Base-by-base conservation (phyloP, 768 basidiomycete species). In the Xerocomus potaroensis region DNA sequence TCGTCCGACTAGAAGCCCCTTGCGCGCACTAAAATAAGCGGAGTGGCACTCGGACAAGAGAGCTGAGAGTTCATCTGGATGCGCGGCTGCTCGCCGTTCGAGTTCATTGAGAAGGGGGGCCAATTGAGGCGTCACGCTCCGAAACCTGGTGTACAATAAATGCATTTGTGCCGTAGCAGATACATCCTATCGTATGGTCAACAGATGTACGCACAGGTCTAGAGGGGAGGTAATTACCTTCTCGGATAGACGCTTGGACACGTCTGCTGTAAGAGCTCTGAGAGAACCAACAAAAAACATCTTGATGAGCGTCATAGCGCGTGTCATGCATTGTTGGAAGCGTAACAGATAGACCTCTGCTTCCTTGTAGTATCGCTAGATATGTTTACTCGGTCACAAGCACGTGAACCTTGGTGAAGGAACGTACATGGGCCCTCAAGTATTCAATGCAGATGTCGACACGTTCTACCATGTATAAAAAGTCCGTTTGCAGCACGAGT, bases 311-410 rank as follows among this genome's bases (percentile, higher is more conserved):
- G 94, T 98, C 95, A 98, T 97, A 9, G 91, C 88, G 22, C 96
- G 82, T 0, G 92, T 96, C 80, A 98, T 87, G 64, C 96, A 99
- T 67, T 99, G 96, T 60, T 96, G 95, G 68, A 94, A 98, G 19
- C 96, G 83, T 24, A 99, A 76, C n/a, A 96, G 72, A 64, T 96
- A 97, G 16, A 99, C 73, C 57, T 97, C 92, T 8, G 92, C 84
- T 70, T 98, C 96, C 54, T 79, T 79, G 69, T 84, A 99, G 63
- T 93, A 84, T 53, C 91, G 80, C 93, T 98, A 57, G 15, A 42
- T 22, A 41, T 11, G 21, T 5, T 18, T 14, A 16, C 8, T 63
- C 35, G 53, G 47, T n/a, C 43, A 43, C 16, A 2, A 32, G 23
- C 10, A 8, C 19, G 12, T 19, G 2, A 33, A 43, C 16, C 18